Base-by-base conservation (phyloP, 116 monocot species). In the Papilionanthe hybrid region DNA sequence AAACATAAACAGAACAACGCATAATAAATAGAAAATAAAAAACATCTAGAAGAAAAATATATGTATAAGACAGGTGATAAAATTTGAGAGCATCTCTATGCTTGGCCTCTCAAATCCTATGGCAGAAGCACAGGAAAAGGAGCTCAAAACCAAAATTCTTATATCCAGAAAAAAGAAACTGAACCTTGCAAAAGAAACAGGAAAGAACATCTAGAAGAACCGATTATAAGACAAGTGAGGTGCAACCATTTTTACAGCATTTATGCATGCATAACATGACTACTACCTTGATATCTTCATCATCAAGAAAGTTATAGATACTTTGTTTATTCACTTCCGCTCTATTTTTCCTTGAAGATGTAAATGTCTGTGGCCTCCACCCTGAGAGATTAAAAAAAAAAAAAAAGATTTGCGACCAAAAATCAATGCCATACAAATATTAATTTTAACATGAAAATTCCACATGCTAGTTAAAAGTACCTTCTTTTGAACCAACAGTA, bases 401-500 rank as follows among this genome's bases (percentile, higher is more conserved):
- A 37, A 37, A 44, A 44, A 73, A 12, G 37, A 37, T 13, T 9
- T 1, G 65, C 8, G 6, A 9, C 23, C 25, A 49, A 9, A 25
- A 48, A 45, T 47, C 12, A 18, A 75, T 11, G 6, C 28, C 27
- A 47, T 27, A 19, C 50, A 50, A 75, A 75, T 20, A 2, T 49
- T 27, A 4, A 75, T 7, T 48, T 7, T 75, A 37, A 5, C 23
- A 2, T 15, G 32, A 37, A 69, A 32, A 5, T 32, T 69, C 29
- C 10, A 25, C 32, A 29, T 72, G 19, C 32, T 47, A 78, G 27
- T 41, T 72, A 78, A 68, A 66, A 43, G 20, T 29, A 98, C 98
- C 98, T 76, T 94, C 95, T 90, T 98, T 98, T 56, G 98, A 88
- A 19, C 98, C 98, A 87, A 77, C 98, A 69, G 93, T 98, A 72